Base-by-base conservation (phyloP, 345 rosid genomes). In the Excoecaria agallocha region DNA sequence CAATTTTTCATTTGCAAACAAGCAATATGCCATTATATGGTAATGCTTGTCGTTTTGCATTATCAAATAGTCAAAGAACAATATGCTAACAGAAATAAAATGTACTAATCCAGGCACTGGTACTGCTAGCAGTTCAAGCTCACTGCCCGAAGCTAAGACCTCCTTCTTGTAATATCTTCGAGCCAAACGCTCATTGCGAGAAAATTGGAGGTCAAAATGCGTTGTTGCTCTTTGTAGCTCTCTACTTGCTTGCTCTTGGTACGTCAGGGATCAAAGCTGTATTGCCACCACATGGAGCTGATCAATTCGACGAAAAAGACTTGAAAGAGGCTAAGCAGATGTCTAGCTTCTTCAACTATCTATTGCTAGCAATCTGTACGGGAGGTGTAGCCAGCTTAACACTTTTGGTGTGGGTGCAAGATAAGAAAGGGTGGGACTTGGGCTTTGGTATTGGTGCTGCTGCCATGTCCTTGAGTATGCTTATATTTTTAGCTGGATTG, bases 351-450 rank as follows among this genome's bases (percentile, higher is more conserved):
- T 87, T 87, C 81, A 89, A 89, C 70, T 73, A 11, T 66, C 48
- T 87, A 56, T 57, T 87, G 83, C 70, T 87, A 2, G 77, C 77
- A 1, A 0, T 84, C 3, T 85, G 88, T 70, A 0, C 72, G 1
- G 91, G 94, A 3, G 86, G 82, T 16, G 82, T 84, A 20, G 55
- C 74, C 22, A 84, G 90, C 74, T 71, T 86, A 45, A 82, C 90
- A 0, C 76, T 89, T 59, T 9, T 83, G 7, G 88, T 87, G 19
- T 86, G 90, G 91, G 60, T 89, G 43, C 85, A 89, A 63, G 87
- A 85, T 69, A 58, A 86, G 48, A 85, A 62, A 80, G 91, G 91
- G 25, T 87, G 90, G 89, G 91, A 84, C 69, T 80, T 82, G 84
- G 89, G 90, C 20, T 84, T 89, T 12, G 82, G 83, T 20, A 0